Percentiles rank a stretch among this genome's conserved stretches.
Evolutionary conservation across 2,329 filamentous ascomycete genomes (phyloP).

Genomic region (Cucurbitaria berberidis): DNA sequence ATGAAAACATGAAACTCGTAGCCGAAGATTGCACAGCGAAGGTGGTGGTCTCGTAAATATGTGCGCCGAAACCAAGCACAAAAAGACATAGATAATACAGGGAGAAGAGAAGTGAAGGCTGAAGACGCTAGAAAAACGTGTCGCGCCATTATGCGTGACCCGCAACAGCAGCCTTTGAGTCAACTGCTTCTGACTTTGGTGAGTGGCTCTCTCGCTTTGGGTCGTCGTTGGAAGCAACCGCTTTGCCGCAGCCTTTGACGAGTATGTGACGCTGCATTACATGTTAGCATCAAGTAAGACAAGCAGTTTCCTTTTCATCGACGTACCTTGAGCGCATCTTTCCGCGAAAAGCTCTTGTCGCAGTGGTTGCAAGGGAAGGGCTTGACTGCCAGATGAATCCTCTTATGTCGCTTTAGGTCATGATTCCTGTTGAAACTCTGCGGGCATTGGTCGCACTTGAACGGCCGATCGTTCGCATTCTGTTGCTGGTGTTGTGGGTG

Average conservation of each 20-base stretch:
- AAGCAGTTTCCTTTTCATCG: not conserved
- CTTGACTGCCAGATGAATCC: constrained; percentile 94
- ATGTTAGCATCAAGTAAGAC: constrained; percentile 43
- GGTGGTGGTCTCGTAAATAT: constrained; percentile 25
- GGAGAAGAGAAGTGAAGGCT: constrained; percentile 33
- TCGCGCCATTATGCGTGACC: constrained; percentile 31
- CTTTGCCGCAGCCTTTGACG: constrained; percentile 71
- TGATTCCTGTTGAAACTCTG: constrained; percentile 97
- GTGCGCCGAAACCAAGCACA: constrained; percentile 17
- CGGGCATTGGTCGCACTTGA: constrained; percentile 90
- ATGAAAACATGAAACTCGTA: constrained; percentile 34
- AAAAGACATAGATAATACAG: constrained; percentile 45
- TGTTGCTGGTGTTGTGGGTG: constrained; percentile 59
- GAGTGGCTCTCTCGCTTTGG: constrained; percentile 45
- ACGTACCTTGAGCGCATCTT: constrained; percentile 93
- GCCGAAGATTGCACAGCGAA: constrained; percentile 36
- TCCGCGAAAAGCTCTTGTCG: constrained; percentile 95
- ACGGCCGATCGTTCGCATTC: constrained; percentile 78
- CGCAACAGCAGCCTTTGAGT: constrained; percentile 30
- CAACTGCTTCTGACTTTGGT: constrained; percentile 37
- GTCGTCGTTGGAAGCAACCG: constrained; percentile 37
- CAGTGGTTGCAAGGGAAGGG: constrained; percentile 91
- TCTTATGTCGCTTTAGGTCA: constrained; percentile 92
- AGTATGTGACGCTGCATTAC: constrained; percentile 65
- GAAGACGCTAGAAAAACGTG: constrained; percentile 6